Base-by-base conservation (phyloP, 2,329 filamentous ascomycete genomes). In the Talaromyces sp. region DNA sequence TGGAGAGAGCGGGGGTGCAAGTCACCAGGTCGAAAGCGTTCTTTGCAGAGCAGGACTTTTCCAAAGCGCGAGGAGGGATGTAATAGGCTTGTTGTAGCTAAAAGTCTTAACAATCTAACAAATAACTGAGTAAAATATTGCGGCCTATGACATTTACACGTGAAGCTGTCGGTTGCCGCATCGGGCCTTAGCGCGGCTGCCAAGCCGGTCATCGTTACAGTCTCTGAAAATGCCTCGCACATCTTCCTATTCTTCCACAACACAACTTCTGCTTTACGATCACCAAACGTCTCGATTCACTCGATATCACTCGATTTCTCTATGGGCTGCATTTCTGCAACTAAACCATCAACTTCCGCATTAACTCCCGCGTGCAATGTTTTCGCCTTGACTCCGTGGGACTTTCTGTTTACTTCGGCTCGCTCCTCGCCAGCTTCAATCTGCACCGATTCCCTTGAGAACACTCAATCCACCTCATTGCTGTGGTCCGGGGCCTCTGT, bases 1-100 rank as follows among this genome's bases (percentile, higher is more conserved):
- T 83, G 9, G 78, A 80, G 62, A 73, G 78, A 50, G 79, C 81
- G 10, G 81, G 81, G 10, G 78, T 84, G n/a, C 79, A 83, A 67
- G 78, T 84, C 56, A 83, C 81, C 45, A 74, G 82, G 49, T 78
- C 79, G 10, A 76, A 76, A 64, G 73, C 74, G 9, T 83, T 81
- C 71, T 83, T 83, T 66, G 71, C 73, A 59, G 68, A 73, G 17
- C 62, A 69, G 56, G 68, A 65, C 39, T 65, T 66, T 58, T 39
- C 41, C 47, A 56, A 47, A 65, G 61, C 49, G 22, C 58, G 60
- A 35, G 52, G 66, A 60, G 61, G 57, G 35, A 1, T 62, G 47
- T 50, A 61, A 17, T 50, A 61, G 15, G 39, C n/a, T 37, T 25
- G 27, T 9, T n/a, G 47, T 47, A 47, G 41, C n/a, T 33, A 41